Conservation (phyloP, 352 stramenopile species). For the Saprolegnia parasitica region DNA sequence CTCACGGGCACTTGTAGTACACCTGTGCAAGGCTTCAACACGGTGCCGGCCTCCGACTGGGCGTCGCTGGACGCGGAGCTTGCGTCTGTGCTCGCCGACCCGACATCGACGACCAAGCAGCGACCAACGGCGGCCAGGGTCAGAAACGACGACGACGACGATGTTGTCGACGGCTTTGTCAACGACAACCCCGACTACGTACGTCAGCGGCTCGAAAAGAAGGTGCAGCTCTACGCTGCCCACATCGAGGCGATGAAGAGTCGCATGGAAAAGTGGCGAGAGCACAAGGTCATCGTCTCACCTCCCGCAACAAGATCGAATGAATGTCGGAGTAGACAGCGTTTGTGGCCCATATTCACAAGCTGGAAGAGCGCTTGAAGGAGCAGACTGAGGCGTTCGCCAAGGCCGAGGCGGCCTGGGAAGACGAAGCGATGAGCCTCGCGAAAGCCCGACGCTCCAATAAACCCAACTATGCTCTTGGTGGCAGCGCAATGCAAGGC, state of each 20-base stretch:
- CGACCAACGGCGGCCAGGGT: neutral
- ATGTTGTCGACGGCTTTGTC: slow-evolving; percentile 24
- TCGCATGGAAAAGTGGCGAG: slow-evolving; percentile 24
- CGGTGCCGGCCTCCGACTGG: neutral
- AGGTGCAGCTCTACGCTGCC: slow-evolving; percentile 14
- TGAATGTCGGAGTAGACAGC: neutral
- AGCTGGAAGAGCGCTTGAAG: slow-evolving; percentile 31
- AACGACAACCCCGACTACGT: slow-evolving; percentile 30
- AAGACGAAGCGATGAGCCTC: slow-evolving; percentile 41
- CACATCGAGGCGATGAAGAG: slow-evolving; percentile 25
- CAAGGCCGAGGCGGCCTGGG: slow-evolving; percentile 53
- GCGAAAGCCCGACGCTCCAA: slow-evolving; percentile 30
- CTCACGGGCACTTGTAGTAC: neutral
- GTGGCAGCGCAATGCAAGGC: slow-evolving; percentile 33
- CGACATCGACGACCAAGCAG: neutral
- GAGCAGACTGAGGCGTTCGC: slow-evolving; percentile 42
- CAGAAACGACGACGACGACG: slow-evolving; percentile 29
- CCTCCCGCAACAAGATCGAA: neutral
- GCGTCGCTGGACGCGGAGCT: neutral
- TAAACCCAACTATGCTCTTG: slow-evolving; percentile 35
- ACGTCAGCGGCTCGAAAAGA: slow-evolving; percentile 14
- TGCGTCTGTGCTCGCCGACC: too few relatives aligned
- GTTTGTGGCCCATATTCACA: slow-evolving; percentile 24
- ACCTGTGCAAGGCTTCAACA: neutral
- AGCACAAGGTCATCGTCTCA: slow-evolving; percentile 7